Percentiles rank a stretch among this genome's conserved stretches.
phyloP scores from a whole-genome alignment of 805 yeast genomes.

The Candida qinlingensis region DNA sequence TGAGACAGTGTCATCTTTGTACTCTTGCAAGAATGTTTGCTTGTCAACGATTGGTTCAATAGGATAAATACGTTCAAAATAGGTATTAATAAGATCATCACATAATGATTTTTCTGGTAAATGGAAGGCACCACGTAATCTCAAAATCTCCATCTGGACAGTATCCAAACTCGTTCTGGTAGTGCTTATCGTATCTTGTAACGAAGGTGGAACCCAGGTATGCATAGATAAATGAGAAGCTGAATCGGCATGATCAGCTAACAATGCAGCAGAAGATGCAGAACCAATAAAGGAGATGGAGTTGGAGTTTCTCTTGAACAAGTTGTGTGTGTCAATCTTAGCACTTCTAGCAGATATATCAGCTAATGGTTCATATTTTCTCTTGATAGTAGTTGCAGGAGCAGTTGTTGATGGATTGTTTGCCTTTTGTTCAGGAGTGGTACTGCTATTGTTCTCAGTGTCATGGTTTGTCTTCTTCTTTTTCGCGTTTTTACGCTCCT shows the following conservation, averaged over 20 bases:
- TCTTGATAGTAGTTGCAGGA: slow-evolving; percentile 19
- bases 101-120: slow-evolving; percentile 57
- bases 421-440: background rate
- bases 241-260: slow-evolving; percentile 16
- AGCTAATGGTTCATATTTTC: slow-evolving; percentile 31
- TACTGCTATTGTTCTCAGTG: background rate
- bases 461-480: slow-evolving; percentile 14
- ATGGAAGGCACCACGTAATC: slow-evolving; percentile 63
- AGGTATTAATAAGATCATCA: slow-evolving; percentile 54
- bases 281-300: slow-evolving; percentile 46
- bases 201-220: slow-evolving; percentile 22
- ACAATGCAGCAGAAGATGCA: slow-evolving; percentile 37
- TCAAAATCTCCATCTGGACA: slow-evolving; percentile 60
- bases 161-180: slow-evolving; percentile 35
- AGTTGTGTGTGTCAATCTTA: slow-evolving; percentile 22
- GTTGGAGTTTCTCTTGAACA: slow-evolving; percentile 16
- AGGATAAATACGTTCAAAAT: slow-evolving; percentile 63
- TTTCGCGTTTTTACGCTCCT: slow-evolving; percentile 35
- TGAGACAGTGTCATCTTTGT: slow-evolving; percentile 53
- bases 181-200: slow-evolving; percentile 23
- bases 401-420: slow-evolving; percentile 13
- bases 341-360: slow-evolving; percentile 28
- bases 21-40: slow-evolving; percentile 52
- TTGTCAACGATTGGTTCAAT: slow-evolving; percentile 63
- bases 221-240: slow-evolving; percentile 35